These are phyloP conservation scores for Backusella liffmaniae DNA, from an alignment of 192 early-diverging fungal species.

Conservation along the genomic window DNA sequence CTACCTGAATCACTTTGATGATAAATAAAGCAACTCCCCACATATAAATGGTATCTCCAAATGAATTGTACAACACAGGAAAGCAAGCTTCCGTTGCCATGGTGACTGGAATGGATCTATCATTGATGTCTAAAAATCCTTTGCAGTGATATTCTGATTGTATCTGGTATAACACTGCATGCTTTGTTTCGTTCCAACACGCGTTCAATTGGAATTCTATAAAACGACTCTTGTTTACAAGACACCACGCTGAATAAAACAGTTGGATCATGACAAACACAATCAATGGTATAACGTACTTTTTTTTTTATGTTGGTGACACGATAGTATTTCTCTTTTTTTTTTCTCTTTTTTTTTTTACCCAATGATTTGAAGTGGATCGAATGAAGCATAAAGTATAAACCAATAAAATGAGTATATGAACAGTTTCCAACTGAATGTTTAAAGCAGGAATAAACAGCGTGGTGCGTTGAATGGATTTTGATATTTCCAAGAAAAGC, in stretches of 20 bases:
- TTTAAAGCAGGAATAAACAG: background rate
- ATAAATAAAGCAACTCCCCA: slow-evolving; percentile 10
- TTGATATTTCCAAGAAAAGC: background rate
- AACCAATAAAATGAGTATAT: background rate
- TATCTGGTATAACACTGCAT: background rate
- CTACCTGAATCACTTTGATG: slow-evolving; percentile 17
- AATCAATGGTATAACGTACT: slow-evolving; percentile 13
- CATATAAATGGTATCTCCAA: background rate
- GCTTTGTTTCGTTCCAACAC: slow-evolving; percentile 6
- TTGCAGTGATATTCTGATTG: slow-evolving; percentile 4
- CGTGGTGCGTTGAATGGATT: background rate
- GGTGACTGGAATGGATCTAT: background rate
- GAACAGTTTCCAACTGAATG: background rate
- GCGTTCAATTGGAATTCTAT: background rate
- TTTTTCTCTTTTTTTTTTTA: background rate
- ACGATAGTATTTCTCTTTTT: background rate
- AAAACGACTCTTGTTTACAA: background rate
- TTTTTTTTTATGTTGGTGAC: background rate
- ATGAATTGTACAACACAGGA: background rate
- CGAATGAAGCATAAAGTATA: background rate
- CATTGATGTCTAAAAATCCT: background rate
- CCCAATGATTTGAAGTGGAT: slow-evolving; percentile 4
- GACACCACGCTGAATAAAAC: background rate
- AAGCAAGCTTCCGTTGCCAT: background rate
- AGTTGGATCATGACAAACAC: slow-evolving; percentile 4